These are phyloP conservation scores for Podila epicladia DNA, from an alignment of 192 early-diverging fungal genomes.

Conservation along the genomic window DNA sequence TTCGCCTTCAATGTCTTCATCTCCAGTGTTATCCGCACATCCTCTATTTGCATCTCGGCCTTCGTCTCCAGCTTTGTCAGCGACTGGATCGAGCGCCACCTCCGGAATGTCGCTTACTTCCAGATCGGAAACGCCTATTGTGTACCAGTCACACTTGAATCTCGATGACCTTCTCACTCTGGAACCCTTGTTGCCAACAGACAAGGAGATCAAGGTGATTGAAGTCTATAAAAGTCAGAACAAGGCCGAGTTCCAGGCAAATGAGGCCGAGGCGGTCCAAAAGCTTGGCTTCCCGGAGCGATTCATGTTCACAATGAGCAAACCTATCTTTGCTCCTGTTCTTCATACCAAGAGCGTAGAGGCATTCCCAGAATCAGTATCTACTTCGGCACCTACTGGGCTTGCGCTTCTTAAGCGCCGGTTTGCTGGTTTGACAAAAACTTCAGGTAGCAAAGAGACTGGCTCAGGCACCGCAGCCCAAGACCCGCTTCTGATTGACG, in stretches of 20 bases:
- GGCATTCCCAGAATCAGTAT: neutral
- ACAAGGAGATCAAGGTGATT: constrained; percentile 26
- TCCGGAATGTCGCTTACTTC: constrained; percentile 8
- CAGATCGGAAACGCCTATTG: constrained; percentile 28
- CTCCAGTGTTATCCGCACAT: constrained; percentile 15
- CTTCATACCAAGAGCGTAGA: neutral
- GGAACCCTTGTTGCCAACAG: constrained; percentile 31
- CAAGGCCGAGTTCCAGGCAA: constrained; percentile 17
- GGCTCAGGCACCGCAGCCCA: neutral
- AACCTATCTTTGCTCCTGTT: constrained; percentile 20
- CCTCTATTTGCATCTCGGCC: constrained; percentile 19
- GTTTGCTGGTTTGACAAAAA: constrained; percentile 19
- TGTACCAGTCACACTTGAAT: constrained; percentile 28
- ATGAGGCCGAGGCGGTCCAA: constrained; percentile 25
- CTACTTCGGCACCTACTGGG: constrained; percentile 14
- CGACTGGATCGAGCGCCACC: neutral
- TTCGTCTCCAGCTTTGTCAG: constrained; percentile 1
- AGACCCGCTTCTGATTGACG: constrained; percentile 27
- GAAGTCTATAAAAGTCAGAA: constrained; percentile 31
- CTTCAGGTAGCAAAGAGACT: neutral
- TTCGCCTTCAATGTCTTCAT: neutral
- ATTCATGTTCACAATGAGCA: constrained; percentile 39
- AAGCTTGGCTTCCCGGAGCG: constrained; percentile 38
- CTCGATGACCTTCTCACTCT: constrained; percentile 40
- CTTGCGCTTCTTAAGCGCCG: constrained; percentile 8